Percentiles rank a stretch among this genome's conserved stretches.
These are phyloP conservation scores for Acanthamoeba sp. DNA, from an alignment of 208 protist genomes.

Conservation along the genomic window DNA sequence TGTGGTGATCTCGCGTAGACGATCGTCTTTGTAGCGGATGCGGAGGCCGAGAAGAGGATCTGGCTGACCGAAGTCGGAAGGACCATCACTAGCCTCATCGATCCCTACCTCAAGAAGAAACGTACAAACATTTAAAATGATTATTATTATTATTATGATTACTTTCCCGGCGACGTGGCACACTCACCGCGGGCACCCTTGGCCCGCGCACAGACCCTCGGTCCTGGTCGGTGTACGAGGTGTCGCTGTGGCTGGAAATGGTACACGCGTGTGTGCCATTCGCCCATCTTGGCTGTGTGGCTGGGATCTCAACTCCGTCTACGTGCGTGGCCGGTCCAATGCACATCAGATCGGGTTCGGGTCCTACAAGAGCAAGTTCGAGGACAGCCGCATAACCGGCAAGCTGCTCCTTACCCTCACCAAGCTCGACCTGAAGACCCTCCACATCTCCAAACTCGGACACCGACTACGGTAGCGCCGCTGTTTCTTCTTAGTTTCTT, in stretches of 20 bases:
- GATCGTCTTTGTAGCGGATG: conserved; percentile 35
- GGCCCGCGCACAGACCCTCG: neutral
- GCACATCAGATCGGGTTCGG: conserved; percentile 46
- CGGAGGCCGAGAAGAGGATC: conserved; percentile 8
- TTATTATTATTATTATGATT: neutral
- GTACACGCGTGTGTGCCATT: neutral
- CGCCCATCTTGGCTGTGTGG: neutral
- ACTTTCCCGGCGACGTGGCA: no score
- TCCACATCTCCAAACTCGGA: conserved; percentile 42
- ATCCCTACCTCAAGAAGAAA: conserved; percentile 61
- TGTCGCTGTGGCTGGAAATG: conserved; percentile 68
- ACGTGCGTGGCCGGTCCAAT: neutral
- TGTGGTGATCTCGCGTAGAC: neutral
- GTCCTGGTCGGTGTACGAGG: conserved; percentile 56
- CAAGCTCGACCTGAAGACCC: conserved; percentile 67
- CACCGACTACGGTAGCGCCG: conserved; percentile 44
- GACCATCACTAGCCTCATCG: conserved; percentile 54
- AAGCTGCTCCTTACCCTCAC: conserved; percentile 66
- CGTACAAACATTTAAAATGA: conserved; percentile 1
- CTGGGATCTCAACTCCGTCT: neutral
- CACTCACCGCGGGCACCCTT: neutral
- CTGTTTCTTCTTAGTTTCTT: neutral
- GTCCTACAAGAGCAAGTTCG: conserved; percentile 20
- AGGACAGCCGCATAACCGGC: conserved; percentile 30
- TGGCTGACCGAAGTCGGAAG: neutral